Conservation (phyloP, 306 rosid species). For the Fragaria iinumae region DNA sequence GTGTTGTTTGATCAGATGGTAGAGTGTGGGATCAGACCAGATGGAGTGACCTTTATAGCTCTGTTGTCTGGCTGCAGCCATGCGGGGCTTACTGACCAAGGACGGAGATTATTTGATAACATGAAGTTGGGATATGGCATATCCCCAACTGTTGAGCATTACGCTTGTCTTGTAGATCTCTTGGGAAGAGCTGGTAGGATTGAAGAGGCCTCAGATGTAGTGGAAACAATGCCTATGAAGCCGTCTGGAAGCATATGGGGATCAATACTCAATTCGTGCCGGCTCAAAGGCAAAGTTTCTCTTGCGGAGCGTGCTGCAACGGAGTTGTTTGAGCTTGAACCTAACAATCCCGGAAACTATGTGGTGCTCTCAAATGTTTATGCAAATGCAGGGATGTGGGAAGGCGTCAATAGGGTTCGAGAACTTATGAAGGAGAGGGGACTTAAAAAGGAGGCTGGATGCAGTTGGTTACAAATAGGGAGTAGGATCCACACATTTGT, state of each 20-base stretch:
- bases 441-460: slow-evolving; percentile 50
- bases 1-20: slow-evolving; percentile 45
- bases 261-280: slow-evolving; percentile 53
- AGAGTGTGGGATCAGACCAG: slow-evolving; percentile 35
- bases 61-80: slow-evolving; percentile 62
- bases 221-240: slow-evolving; percentile 51
- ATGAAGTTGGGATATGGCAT: slow-evolving; percentile 42
- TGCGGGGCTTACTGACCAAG: slow-evolving; percentile 42
- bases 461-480: slow-evolving; percentile 54
- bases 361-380: slow-evolving; percentile 61
- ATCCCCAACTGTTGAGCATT: slow-evolving; percentile 45
- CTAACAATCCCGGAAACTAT: slow-evolving; percentile 52
- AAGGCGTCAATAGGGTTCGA: slow-evolving; percentile 45
- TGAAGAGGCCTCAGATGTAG: slow-evolving; percentile 37
- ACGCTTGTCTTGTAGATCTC: slow-evolving; percentile 53
- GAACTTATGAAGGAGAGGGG: slow-evolving; percentile 51
- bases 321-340: slow-evolving; percentile 47
- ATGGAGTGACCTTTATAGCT: slow-evolving; percentile 46
- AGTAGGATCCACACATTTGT: slow-evolving; percentile 48
- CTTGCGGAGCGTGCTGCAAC: slow-evolving; percentile 40
- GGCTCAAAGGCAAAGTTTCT: slow-evolving; percentile 41
- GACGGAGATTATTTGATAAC: slow-evolving; percentile 34
- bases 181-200: slow-evolving; percentile 50
- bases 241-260: slow-evolving; percentile 60
- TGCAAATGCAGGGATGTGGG: slow-evolving; percentile 56